Evolutionary conservation across 2,329 filamentous ascomycete genomes (phyloP), one percentile per base, ranked within the genome.

Genomic region (Claviceps digitariae): DNA sequence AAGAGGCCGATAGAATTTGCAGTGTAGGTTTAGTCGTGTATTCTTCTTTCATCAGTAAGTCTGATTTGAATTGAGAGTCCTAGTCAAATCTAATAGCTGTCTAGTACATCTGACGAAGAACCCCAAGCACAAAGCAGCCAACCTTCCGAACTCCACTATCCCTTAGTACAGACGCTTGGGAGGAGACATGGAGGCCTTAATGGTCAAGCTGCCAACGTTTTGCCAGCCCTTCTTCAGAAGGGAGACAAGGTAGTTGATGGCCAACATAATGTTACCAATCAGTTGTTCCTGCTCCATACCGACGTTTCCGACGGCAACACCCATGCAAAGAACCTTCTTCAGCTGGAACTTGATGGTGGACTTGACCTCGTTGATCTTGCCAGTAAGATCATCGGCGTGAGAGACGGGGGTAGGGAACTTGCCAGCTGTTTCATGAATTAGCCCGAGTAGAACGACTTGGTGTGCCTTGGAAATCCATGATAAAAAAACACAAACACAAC

Each of bases 311-410:
- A 98, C 88, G 66, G 93, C 93, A 72, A 97, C 91, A 86, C 91
- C 93, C 84, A 98, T 90, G 83, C 93, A 98, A 66, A 98, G 83
- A 74, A 98, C 93, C 88, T 98, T 98, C 89, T 98, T 98, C 70
- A 98, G 83, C 84, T 98, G 90, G 87, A 98, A 98, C 86, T 98
- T 98, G 86, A 98, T 97, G 76, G 93, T 98, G 67, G 89, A 95
- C 87, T 96, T 97, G 83, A 98, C 91, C 74, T 98, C 93, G 78
- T 80, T 95, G 81, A 97, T 89, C 86, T 95, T 96, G 81, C 77
- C 82, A 73, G 77, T 80, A 64, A 98, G 84, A 73, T 97, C 91
- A 71, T 98, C 93, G 73, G 80, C 74, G 86, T 98, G 93, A 62
- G 90, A 96, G 77, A 98, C 87, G 64, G 93, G 93, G 62, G 91